These are phyloP conservation scores for Dryas integrifolia DNA, from an alignment of 331 rosid genomes.

Conservation along the genomic window DNA sequence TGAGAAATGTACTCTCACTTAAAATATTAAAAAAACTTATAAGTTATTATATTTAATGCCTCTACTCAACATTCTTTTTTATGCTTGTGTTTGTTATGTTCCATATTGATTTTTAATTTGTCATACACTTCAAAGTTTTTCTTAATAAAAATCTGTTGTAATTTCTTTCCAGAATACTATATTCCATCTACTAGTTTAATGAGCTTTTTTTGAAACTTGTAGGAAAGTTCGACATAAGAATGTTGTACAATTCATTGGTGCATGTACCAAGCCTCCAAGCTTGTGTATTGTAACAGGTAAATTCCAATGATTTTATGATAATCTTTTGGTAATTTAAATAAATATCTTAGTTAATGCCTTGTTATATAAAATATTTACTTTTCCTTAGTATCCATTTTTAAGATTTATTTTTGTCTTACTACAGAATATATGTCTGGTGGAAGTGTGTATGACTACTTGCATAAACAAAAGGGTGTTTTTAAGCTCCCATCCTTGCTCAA, in stretches of 20 bases:
- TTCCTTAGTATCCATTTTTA: neutral
- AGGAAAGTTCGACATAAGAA: slow-evolving; percentile 99
- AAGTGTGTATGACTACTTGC: slow-evolving; percentile 93
- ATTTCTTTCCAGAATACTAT: neutral
- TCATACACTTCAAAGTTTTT: neutral
- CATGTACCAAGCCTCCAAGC: slow-evolving; percentile 85
- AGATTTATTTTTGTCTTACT: slow-evolving; percentile 9
- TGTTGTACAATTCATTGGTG: slow-evolving; percentile 99
- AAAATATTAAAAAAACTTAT: neutral
- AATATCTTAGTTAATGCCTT: neutral
- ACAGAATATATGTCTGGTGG: slow-evolving; percentile 97
- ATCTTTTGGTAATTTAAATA: slow-evolving; percentile 3
- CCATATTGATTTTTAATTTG: neutral
- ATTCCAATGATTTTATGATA: slow-evolving; percentile 21
- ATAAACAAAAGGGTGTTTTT: slow-evolving; percentile 84
- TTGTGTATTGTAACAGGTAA: slow-evolving; percentile 95
- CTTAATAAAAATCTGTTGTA: neutral
- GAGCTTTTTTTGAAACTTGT: slow-evolving; percentile 38
- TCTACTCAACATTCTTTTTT: neutral
- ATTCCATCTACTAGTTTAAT: slow-evolving; percentile 7
- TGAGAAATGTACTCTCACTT: slow-evolving; percentile 3
- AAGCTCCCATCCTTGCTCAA: slow-evolving; percentile 85
- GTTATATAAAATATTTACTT: neutral
- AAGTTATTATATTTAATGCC: neutral
- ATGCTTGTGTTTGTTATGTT: neutral